Conservation (phyloP, 2,329 filamentous ascomycete species). For the Bipolaris cookei region DNA sequence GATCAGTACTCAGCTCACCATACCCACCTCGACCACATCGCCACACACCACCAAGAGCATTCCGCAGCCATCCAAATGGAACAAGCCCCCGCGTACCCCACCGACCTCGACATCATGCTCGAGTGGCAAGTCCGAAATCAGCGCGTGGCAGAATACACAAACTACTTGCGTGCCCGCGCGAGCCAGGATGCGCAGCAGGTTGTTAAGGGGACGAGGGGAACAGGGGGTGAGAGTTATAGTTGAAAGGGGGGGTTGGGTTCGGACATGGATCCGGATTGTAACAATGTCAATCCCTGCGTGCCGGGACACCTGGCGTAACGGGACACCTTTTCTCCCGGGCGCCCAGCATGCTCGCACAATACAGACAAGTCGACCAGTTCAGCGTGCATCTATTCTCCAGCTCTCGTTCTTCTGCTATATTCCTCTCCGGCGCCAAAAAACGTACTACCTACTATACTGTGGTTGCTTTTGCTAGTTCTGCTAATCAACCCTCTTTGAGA, state of each 20-base stretch:
- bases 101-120: slow-evolving; percentile 10
- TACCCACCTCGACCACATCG: not conserved
- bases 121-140: slow-evolving; percentile 29
- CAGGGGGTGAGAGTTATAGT: no score
- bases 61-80: not conserved
- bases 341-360: not conserved
- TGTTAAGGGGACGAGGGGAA: slow-evolving; percentile 4
- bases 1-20: not conserved
- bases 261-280: no score
- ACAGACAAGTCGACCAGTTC: not conserved
- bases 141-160: slow-evolving; percentile 30
- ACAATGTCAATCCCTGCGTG: no score
- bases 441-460: not conserved
- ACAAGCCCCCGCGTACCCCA: not conserved
- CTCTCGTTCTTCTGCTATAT: not conserved
- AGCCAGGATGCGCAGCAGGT: slow-evolving; percentile 17
- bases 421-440: not conserved
- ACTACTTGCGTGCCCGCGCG: slow-evolving; percentile 26
- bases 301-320: not conserved
- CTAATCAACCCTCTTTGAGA: not conserved
- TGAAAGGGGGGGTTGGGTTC: no score
- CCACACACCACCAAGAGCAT: slow-evolving; percentile 1
- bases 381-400: not conserved
- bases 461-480: not conserved
- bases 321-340: not conserved